Evolutionary conservation across 1,284 basidiomycete species (phyloP), one percentile per base, ranked within the genome.

Genomic region (Ustilago sp.): DNA sequence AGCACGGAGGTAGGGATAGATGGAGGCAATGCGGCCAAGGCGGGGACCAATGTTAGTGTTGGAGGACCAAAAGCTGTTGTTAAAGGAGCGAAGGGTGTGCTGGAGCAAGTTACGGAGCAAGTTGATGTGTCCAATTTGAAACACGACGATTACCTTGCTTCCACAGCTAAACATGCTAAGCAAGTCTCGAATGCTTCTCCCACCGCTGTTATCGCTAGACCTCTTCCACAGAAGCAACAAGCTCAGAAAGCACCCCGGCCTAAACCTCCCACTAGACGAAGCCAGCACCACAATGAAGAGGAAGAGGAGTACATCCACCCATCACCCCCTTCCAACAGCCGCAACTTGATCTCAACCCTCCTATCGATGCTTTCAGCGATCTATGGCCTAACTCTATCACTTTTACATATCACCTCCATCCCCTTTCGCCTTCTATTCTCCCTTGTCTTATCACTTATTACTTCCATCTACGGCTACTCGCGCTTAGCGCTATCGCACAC

Each of bases 51-150:
- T 53, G 36, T 53, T 8, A 53, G 19, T 19, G 23, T 17, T 23
- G 8, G 5, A 19, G 58, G 31, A n/a, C n/a, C 8, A 1, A 56
- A 41, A 23, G 59, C 51, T 36, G 47, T 38, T 15, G 48, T 53
- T 36, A 38, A 59, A 41, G 11, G 32, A 41, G 43, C 28, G 5
- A 11, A 28, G 8, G 31, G 23, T 23, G 15, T 13, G 9, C 7
- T 13, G 7, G 23, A 28, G 38, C 11, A 48, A 4, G 50, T 35
- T 7, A 34, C 35, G 38, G 34, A 19, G 9, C 7, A 35, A 19
- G 38, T 64, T 15, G 69, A 69, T n/a, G 65, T 75, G 23, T 79
- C 76, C 57, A 67, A 70, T 15, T 77, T 77, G 35, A 74, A 55
- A 9, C 71, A 74, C 41, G 28, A 64, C 11, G 71, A 74, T 36